phyloP scores from a whole-genome alignment of 139 green algal species.

The Chlamydomonas asymmetrica region DNA sequence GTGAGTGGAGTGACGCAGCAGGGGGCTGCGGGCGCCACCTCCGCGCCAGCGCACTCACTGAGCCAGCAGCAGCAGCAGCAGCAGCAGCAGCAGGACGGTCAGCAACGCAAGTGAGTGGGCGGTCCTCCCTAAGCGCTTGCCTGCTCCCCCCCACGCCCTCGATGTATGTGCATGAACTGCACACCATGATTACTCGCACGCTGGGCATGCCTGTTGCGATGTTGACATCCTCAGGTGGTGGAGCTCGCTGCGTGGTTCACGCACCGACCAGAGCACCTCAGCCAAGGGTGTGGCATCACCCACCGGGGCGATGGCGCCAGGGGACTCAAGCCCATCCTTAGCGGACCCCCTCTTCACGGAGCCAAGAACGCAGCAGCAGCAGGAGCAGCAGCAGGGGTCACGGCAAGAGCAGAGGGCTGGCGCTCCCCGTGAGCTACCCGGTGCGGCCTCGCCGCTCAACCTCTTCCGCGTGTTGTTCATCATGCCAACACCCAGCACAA shows the following conservation, averaged over 20 bases:
- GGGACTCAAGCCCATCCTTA: background rate
- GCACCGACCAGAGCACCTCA: too few species aligned
- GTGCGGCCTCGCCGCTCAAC: conserved; percentile 19
- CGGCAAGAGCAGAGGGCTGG: background rate
- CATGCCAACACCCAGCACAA: background rate
- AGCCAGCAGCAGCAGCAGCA: background rate
- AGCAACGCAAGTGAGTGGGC: background rate
- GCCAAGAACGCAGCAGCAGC: background rate
- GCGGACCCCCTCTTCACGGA: background rate
- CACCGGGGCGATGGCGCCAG: background rate
- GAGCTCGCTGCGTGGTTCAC: conserved; percentile 16
- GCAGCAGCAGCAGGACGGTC: background rate
- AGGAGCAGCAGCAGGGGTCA: background rate
- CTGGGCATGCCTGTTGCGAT: background rate
- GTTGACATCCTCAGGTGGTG: background rate
- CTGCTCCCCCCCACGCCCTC: conserved; percentile 3
- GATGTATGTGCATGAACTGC: background rate
- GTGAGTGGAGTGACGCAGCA: background rate
- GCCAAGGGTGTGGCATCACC: background rate
- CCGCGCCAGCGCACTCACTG: background rate
- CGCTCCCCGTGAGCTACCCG: conserved; percentile 5
- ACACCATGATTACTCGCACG: background rate
- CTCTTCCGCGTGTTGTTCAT: conserved; percentile 13
- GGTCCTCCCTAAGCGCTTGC: background rate
- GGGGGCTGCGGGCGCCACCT: background rate